phyloP scores from a whole-genome alignment of 2,329 filamentous ascomycete species.

The Blastomyces silverae region DNA sequence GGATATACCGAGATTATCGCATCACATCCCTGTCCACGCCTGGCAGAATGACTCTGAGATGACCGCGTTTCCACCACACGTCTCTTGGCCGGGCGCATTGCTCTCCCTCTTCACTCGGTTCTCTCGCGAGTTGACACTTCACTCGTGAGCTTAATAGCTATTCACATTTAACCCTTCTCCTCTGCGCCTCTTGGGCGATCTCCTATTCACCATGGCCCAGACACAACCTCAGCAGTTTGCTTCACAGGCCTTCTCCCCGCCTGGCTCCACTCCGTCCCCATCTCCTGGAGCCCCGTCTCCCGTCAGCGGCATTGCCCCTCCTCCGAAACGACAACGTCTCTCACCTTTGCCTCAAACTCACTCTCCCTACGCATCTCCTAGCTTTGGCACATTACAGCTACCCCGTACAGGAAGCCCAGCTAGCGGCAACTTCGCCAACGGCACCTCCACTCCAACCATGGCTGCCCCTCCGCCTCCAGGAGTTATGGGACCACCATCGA shows the following conservation, averaged over 20 bases:
- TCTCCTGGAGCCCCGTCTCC: constrained; percentile 55
- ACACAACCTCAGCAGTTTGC: constrained; percentile 49
- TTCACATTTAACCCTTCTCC: constrained; percentile 10
- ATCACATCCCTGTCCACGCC: neutral
- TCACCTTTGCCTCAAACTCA: constrained; percentile 61
- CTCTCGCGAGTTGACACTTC: constrained; percentile 14
- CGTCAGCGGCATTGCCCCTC: constrained; percentile 47
- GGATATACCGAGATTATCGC: neutral
- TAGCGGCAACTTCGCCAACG: constrained; percentile 42
- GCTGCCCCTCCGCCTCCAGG: constrained; percentile 36
- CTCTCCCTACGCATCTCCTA: constrained; percentile 57
- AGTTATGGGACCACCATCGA: constrained; percentile 58
- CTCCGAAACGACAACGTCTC: constrained; percentile 65
- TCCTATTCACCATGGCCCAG: constrained; percentile 50
- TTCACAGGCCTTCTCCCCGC: constrained; percentile 56
- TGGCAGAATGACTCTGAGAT: constrained; percentile 14
- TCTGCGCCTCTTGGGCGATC: constrained; percentile 1
- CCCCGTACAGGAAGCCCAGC: constrained; percentile 26
- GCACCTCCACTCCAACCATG: constrained; percentile 44
- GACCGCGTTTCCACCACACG: constrained; percentile 10
- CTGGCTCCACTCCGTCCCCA: constrained; percentile 57
- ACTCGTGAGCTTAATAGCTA: constrained; percentile 28
- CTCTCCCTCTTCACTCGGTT: constrained; percentile 27
- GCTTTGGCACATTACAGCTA: constrained; percentile 46
- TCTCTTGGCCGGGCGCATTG: constrained; percentile 32